These are phyloP conservation scores for Leptoxyphium fumago DNA, from an alignment of 2,329 filamentous ascomycete genomes.

Conservation along the genomic window DNA sequence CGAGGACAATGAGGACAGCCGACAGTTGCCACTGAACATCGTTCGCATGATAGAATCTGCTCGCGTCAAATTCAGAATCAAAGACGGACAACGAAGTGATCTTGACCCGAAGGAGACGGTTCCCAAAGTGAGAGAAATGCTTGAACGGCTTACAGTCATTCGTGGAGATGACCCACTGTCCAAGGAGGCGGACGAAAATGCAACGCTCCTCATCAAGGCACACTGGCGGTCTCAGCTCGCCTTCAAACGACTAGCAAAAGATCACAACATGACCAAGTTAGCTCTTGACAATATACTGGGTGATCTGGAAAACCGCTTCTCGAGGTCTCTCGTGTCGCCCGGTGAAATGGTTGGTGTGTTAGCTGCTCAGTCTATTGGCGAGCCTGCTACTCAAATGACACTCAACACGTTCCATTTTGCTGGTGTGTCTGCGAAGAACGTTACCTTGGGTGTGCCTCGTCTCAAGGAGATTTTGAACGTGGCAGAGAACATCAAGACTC, in stretches of 20 bases:
- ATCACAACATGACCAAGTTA: constrained; percentile 74
- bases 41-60: constrained; percentile 81
- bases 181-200: constrained; percentile 69
- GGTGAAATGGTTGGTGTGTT: constrained; percentile 98
- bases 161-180: constrained; percentile 75
- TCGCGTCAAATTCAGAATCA: constrained; percentile 80
- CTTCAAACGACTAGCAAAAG: constrained; percentile 80
- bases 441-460: constrained; percentile 95
- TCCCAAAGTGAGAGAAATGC: constrained; percentile 56
- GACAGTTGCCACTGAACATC: constrained; percentile 88
- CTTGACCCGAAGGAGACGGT: constrained; percentile 80
- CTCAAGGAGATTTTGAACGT: constrained; percentile 99
- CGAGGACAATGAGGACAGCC: constrained; percentile 65
- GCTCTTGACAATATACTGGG: constrained; percentile 88
- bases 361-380: constrained; percentile 94
- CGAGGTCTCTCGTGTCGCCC: constrained; percentile 69
- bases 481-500: constrained; percentile 95
- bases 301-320: constrained; percentile 78
- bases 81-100: constrained; percentile 72
- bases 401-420: constrained; percentile 99
- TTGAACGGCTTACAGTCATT: constrained; percentile 70
- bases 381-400: constrained; percentile 98
- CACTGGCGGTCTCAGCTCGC: constrained; percentile 77
- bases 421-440: constrained; percentile 99
- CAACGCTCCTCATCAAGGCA: constrained; percentile 84